Evolutionary conservation across 2,329 filamentous ascomycete genomes (phyloP), one percentile per base, ranked within the genome.

Genomic region (Fusarium robinianum): DNA sequence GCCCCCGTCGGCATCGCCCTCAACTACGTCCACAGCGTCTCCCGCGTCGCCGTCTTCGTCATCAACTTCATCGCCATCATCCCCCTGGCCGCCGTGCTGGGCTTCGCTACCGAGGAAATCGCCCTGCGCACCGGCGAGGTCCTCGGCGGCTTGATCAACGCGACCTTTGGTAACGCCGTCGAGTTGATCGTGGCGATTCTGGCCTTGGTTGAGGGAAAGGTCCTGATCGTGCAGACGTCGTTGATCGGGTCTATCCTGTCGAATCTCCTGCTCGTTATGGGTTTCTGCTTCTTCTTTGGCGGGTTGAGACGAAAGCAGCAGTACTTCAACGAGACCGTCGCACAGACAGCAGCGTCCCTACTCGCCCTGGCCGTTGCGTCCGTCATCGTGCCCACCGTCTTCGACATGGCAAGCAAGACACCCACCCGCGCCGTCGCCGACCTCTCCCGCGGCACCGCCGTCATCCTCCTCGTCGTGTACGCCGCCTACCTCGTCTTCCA

Each of bases 51-150:
- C 21, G 75, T 94, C 32, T 96, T 96, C 62, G 81, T 91, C 42
- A 80, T 96, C 69, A 96, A 96, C 72, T 96, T 96, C 62, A 80
- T 96, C 53, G 92, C 91, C 49, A 96, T 96, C 57, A 85, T 96
- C 46, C 91, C 91, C 0, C 76, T 96, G 26, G 92, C 92, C 3
- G 88, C 86, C 10, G 84, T 96, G 74, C 76, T 97, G 16, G 86
- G 87, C 58, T 95, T 87, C 61, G 88, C 89, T 1, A 96, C 92
- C 0, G 92, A 97, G 67, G 90, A 96, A 67, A 85, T 96, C 53
- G 88, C 91, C 3, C 70, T 91, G 40, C 79, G 84, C 44, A 86
- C 84, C 0, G 90, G 91, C 35, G 90, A 96, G 67, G 91, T 88
- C 0, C 72, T 96, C 3, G 92, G 92, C 50, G 92, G 91, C 42